Evolutionary conservation across 1,284 basidiomycete genomes (phyloP).

Genomic region (Ganoderma sp.): DNA sequence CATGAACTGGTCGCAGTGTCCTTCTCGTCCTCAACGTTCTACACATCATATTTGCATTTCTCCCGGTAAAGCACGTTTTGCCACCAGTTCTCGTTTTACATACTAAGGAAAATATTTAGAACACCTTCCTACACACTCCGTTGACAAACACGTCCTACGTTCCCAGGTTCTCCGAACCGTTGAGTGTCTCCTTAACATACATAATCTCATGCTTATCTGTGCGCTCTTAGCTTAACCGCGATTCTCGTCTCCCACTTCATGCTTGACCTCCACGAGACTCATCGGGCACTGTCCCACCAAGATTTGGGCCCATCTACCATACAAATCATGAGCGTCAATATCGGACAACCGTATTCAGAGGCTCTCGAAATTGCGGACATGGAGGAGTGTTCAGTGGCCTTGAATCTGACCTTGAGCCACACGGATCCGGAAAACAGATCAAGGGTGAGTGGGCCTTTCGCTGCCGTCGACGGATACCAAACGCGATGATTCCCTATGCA

Average conservation of each 20-base stretch:
- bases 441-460: too few species aligned
- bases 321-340: neutral
- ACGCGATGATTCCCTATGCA: too few species aligned
- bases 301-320: neutral
- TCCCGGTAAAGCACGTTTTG: neutral
- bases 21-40: neutral
- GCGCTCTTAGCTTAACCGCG: neutral
- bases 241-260: neutral
- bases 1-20: neutral
- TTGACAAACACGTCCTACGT: neutral
- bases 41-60: neutral
- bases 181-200: neutral
- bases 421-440: neutral
- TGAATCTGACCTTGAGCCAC: neutral
- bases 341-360: neutral
- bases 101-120: neutral
- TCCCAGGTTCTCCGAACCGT: neutral
- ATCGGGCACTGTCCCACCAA: neutral
- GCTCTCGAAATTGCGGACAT: neutral
- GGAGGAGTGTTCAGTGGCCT: neutral
- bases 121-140: neutral
- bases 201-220: neutral
- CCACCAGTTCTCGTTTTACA: too few species aligned
- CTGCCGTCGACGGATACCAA: too few species aligned
- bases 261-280: conserved; percentile 3